Evolutionary conservation across 2,329 filamentous ascomycete species (phyloP).

Genomic region (Fusarium sp.): DNA sequence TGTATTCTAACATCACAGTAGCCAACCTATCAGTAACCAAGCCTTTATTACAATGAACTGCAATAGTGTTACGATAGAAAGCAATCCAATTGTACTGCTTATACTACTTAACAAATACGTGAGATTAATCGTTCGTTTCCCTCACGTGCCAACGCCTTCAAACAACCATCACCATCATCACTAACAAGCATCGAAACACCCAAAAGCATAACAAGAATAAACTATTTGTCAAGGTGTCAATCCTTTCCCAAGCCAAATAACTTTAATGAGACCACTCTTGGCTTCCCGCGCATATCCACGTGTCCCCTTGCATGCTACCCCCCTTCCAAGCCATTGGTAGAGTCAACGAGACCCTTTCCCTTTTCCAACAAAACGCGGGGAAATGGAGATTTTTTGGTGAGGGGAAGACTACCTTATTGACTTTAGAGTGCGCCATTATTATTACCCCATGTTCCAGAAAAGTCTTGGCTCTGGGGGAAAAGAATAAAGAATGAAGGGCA

Average conservation of each 20-base stretch:
- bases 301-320: constrained; percentile 11
- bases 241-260: background rate
- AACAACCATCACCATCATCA: background rate
- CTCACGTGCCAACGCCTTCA: constrained; percentile 10
- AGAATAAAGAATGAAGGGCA: background rate
- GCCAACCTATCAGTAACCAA: background rate
- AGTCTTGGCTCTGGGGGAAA: constrained; percentile 31
- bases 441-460: constrained; percentile 31
- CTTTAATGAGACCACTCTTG: constrained; percentile 26
- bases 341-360: background rate
- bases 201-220: background rate
- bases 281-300: constrained; percentile 24
- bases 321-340: constrained; percentile 3
- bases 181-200: constrained; percentile 18
- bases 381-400: constrained; percentile 41
- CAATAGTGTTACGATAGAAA: background rate
- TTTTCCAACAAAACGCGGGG: constrained; percentile 40
- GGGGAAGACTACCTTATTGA: constrained; percentile 23
- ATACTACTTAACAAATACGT: background rate
- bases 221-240: background rate
- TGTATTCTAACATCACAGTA: background rate
- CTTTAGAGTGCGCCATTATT: constrained; percentile 37
- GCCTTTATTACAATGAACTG: background rate
- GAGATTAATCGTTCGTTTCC: background rate
- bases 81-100: background rate